Evolutionary conservation across 257 asterid species (phyloP).

Genomic region (Nicotiana sylvestris): DNA sequence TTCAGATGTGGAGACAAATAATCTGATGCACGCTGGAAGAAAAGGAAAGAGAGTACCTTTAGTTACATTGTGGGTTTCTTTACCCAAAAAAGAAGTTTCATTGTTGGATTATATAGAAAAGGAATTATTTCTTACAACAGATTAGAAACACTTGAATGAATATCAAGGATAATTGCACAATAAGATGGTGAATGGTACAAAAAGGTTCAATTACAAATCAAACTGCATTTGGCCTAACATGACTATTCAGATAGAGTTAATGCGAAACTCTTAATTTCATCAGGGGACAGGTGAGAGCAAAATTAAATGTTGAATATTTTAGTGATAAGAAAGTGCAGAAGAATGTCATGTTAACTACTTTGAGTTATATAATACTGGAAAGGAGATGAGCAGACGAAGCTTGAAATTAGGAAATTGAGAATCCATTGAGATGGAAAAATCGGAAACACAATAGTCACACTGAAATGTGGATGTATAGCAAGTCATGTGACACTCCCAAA

Average conservation of each 20-base stretch:
- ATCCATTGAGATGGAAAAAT: neutral
- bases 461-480: neutral
- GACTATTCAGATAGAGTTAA: neutral
- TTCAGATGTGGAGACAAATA: slow-evolving; percentile 68
- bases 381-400: neutral
- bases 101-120: neutral
- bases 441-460: neutral
- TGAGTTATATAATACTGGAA: neutral
- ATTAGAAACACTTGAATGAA: neutral
- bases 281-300: neutral
- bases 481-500: neutral
- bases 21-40: slow-evolving; percentile 79
- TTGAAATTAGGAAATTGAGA: slow-evolving; percentile 5
- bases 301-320: neutral
- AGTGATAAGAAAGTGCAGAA: neutral
- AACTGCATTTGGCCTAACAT: neutral
- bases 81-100: no score
- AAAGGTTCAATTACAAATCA: neutral
- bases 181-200: neutral
- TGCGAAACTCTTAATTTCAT: neutral
- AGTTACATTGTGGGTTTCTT: neutral
- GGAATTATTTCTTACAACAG: neutral
- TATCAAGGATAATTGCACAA: neutral
- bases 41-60: slow-evolving; percentile 6
- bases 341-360: neutral